Evolutionary conservation across 1,284 basidiomycete species (phyloP), one percentile per base, ranked within the genome.

Genomic region (Papiliotrema fonsecae): DNA sequence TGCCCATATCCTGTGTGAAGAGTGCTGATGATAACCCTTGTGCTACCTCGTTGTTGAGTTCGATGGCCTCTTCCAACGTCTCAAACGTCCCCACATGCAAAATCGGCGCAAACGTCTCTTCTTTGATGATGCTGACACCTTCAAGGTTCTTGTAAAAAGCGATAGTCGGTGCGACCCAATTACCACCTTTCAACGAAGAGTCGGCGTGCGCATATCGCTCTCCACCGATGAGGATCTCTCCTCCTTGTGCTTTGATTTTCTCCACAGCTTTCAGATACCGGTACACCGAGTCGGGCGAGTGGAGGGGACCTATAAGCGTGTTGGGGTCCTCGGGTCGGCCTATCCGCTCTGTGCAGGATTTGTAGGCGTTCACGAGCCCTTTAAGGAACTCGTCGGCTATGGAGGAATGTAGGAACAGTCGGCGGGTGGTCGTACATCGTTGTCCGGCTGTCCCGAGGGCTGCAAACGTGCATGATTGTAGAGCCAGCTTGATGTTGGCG

Each of bases 371-470:
- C 62, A 81, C 77, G 19, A 93, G 80, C 10, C 80, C 80, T 36
- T 80, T 77, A 52, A 92, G 76, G 74, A 93, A 89, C 49, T 79
- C 74, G 26, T 79, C 68, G 0, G 87, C 84, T 57, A 94, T 81
- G 49, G 80, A 71, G 30, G 81, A 80, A 67, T 94, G 91, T 50
- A 94, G 77, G 73, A 88, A 88, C n/a, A 93, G 79, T 45, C 91
- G 79, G 42, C 90, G 81, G 1, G 90, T 93, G 27, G 89, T 85
- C 0, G 90, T 94, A 76, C 90, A 94, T 36, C 90, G 81, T 68
- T 93, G 90, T 21, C 90, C 91, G 28, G 87, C 86, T 34, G 90
- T 93, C 41, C 91, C 90, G 37, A 93, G 83, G 18, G 90, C 87
- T 31, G 88, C 87, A 75, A 94, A 94, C 9, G 37, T 39, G 37